phyloP scores from a whole-genome alignment of 371 early-diverging fungal genomes.

The Mortierella sp. region DNA sequence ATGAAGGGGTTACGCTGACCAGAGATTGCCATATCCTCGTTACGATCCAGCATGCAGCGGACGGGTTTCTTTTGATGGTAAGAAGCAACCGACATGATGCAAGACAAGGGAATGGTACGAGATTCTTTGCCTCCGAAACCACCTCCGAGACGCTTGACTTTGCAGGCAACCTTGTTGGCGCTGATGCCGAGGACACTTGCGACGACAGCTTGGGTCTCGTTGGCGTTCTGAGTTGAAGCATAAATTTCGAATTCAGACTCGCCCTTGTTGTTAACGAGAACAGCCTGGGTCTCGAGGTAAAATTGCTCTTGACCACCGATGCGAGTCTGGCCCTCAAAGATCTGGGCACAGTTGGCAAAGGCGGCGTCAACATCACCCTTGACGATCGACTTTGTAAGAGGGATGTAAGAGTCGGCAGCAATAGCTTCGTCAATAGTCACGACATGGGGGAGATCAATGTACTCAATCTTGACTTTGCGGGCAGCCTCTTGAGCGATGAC shows the following conservation, averaged over 20 bases:
- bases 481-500: constrained; percentile 73
- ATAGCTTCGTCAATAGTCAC: constrained; percentile 82
- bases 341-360: constrained; percentile 61
- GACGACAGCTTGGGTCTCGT: constrained; percentile 72
- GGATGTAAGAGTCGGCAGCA: constrained; percentile 67
- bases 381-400: constrained; percentile 59
- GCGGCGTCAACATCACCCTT: constrained; percentile 68
- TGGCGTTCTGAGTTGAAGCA: constrained; percentile 80
- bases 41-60: constrained; percentile 79
- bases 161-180: constrained; percentile 70
- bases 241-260: constrained; percentile 73
- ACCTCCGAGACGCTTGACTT: constrained; percentile 83
- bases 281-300: constrained; percentile 80
- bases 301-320: constrained; percentile 82
- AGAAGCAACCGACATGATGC: constrained; percentile 75
- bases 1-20: constrained; percentile 66
- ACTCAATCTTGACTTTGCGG: constrained; percentile 72
- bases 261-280: constrained; percentile 64
- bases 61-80: constrained; percentile 66
- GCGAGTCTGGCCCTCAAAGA: constrained; percentile 68
- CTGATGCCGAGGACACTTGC: constrained; percentile 75
- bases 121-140: constrained; percentile 88
- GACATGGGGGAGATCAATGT: constrained; percentile 71
- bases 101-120: constrained; percentile 54
- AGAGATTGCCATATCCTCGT: constrained; percentile 81